Conservation (phyloP, 225 moss, liverwort and hornwort genomes). For the Asterella californica region DNA sequence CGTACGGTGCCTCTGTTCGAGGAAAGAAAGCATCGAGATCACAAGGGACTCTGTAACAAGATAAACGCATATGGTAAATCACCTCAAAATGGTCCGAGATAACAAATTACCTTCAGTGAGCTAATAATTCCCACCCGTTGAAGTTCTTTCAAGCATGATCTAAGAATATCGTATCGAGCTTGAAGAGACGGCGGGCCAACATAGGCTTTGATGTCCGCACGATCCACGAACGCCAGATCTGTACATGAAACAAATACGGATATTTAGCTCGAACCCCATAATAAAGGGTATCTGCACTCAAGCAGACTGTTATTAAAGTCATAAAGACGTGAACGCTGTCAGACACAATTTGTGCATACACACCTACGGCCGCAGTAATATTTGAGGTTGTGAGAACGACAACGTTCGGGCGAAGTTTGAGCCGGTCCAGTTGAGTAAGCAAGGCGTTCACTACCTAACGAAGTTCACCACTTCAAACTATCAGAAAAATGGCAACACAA, state of each 20-base stretch:
- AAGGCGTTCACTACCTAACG: constrained; percentile 46
- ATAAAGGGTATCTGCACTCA: not conserved
- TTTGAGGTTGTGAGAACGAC: constrained; percentile 48
- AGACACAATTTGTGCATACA: not conserved
- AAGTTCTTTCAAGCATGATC: constrained; percentile 40
- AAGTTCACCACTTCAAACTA: not conserved
- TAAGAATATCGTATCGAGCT: constrained; percentile 44
- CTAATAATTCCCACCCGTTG: constrained; percentile 32
- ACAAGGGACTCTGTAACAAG: not conserved
- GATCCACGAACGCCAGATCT: constrained; percentile 52
- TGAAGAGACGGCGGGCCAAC: constrained; percentile 43
- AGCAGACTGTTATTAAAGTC: not conserved
- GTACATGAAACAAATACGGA: not conserved
- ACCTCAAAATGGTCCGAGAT: not conserved
- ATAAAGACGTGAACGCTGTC: not conserved
- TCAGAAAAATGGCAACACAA: not conserved
- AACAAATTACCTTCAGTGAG: constrained; percentile 21
- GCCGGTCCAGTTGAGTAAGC: constrained; percentile 46
- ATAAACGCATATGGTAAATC: not conserved
- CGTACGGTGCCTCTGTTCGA: not conserved
- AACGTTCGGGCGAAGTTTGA: constrained; percentile 40
- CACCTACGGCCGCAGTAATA: constrained; percentile 46
- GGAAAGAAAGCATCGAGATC: not conserved
- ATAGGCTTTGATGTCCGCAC: constrained; percentile 49
- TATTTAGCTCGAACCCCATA: not conserved